Conservation (phyloP, 768 basidiomycete species). For the Agaricus blazei region DNA sequence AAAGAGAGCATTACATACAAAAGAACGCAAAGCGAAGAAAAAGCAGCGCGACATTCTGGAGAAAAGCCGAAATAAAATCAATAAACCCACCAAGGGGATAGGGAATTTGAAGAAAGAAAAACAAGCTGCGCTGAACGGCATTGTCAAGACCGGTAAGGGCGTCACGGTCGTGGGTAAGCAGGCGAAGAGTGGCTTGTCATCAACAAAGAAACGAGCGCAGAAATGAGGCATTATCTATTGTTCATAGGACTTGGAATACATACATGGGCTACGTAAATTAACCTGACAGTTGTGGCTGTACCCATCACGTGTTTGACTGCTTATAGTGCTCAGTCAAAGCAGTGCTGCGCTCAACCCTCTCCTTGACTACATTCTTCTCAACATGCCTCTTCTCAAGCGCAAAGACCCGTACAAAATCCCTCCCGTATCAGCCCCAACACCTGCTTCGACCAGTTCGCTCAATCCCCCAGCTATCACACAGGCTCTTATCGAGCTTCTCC, state of each 20-base stretch:
- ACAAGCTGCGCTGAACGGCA: conserved; percentile 71
- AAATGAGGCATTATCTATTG: neutral
- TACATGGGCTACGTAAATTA: too few relatives aligned
- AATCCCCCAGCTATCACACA: conserved; percentile 33
- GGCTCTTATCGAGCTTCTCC: conserved; percentile 21
- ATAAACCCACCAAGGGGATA: conserved; percentile 42
- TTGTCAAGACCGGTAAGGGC: conserved; percentile 82
- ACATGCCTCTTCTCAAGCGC: conserved; percentile 67
- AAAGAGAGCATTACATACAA: conserved; percentile 67
- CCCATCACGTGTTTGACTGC: conserved; percentile 6
- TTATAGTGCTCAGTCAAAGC: neutral
- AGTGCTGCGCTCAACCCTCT: neutral
- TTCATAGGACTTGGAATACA: neutral
- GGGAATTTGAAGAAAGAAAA: conserved; percentile 75
- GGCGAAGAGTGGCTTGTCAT: conserved; percentile 28
- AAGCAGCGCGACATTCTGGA: conserved; percentile 62
- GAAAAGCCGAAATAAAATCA: conserved; percentile 59
- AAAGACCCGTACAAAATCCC: conserved; percentile 66
- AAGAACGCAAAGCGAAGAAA: conserved; percentile 66
- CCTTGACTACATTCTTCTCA: neutral
- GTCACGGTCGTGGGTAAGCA: conserved; percentile 85
- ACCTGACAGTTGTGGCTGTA: neutral
- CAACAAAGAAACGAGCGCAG: neutral
- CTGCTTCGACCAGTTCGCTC: conserved; percentile 10
- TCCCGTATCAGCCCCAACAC: conserved; percentile 38